A percentile compares a stretch with the other conserved stretches of the same genome.
Conservation (phyloP, 441 rosid genomes). For the Syzygium syzygioides region DNA sequence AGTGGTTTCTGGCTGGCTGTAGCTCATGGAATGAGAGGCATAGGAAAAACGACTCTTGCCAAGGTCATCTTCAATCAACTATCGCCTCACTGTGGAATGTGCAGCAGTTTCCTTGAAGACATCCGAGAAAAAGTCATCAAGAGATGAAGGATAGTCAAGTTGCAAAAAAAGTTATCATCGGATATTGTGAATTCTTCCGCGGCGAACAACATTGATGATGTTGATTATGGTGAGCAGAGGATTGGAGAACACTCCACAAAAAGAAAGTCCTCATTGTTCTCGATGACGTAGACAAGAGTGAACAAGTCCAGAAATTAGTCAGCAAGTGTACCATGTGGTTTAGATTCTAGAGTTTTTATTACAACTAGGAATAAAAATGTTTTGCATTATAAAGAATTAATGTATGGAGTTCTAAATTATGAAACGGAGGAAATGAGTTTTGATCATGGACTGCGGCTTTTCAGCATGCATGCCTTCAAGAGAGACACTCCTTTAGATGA, state of each 20-base stretch:
- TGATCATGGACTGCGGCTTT: accelerated
- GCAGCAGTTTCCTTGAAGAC: accelerated
- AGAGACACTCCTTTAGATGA: not conserved
- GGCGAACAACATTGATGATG: not conserved
- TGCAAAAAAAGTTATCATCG: not conserved
- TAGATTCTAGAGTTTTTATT: not conserved
- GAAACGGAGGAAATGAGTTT: not conserved
- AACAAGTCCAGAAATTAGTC: not conserved
- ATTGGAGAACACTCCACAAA: not conserved
- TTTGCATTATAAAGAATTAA: not conserved
- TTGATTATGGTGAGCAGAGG: not conserved
- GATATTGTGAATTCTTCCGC: not conserved
- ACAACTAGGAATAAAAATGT: not conserved
- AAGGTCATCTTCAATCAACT: not conserved
- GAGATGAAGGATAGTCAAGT: not conserved
- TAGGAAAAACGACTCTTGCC: not conserved
- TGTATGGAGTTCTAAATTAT: not conserved
- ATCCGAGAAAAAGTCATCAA: not conserved
- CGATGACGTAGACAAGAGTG: not conserved
- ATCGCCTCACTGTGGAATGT: not conserved
- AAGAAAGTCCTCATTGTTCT: not conserved
- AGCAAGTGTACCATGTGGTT: not conserved
- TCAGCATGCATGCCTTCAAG: not conserved
- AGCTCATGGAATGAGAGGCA: not conserved
- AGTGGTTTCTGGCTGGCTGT: accelerated